Conservation (phyloP, 306 rosid genomes). For the Malus sieversii region DNA sequence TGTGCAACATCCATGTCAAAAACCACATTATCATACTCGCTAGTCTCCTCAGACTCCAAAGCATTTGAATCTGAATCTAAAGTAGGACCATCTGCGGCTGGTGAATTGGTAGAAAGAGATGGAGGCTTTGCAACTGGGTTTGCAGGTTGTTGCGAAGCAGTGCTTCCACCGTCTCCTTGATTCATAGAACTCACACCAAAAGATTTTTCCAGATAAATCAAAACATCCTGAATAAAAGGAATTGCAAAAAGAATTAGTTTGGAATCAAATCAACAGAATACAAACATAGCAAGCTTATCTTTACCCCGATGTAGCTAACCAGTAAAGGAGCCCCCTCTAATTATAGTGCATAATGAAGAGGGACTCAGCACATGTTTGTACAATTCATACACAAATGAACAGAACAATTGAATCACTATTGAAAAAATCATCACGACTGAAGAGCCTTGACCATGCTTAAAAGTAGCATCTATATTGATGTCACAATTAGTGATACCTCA, state of each 20-base stretch:
- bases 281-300: background rate
- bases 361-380: background rate
- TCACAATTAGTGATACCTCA: background rate
- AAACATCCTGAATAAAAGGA: slow-evolving; percentile 62
- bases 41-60: slow-evolving; percentile 75
- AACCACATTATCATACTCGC: slow-evolving; percentile 64
- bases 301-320: background rate
- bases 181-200: slow-evolving; percentile 58
- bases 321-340: background rate
- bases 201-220: slow-evolving; percentile 74
- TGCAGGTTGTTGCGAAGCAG: slow-evolving; percentile 50
- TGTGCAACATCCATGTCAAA: slow-evolving; percentile 57
- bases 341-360: background rate
- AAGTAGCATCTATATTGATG: background rate
- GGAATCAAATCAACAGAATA: slow-evolving; percentile 12
- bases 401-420: background rate
- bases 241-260: background rate
- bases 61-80: slow-evolving; percentile 59
- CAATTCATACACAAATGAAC: background rate
- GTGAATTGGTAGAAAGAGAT: slow-evolving; percentile 43
- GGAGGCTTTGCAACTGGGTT: slow-evolving; percentile 54
- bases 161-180: slow-evolving; percentile 64
- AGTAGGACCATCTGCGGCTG: slow-evolving; percentile 53
- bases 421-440: background rate
- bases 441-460: background rate